A percentile compares a stretch with the other conserved stretches of the same genome.
Evolutionary conservation across 495 filamentous ascomycete species (phyloP).

Genomic region (Usnea hakonensis): DNA sequence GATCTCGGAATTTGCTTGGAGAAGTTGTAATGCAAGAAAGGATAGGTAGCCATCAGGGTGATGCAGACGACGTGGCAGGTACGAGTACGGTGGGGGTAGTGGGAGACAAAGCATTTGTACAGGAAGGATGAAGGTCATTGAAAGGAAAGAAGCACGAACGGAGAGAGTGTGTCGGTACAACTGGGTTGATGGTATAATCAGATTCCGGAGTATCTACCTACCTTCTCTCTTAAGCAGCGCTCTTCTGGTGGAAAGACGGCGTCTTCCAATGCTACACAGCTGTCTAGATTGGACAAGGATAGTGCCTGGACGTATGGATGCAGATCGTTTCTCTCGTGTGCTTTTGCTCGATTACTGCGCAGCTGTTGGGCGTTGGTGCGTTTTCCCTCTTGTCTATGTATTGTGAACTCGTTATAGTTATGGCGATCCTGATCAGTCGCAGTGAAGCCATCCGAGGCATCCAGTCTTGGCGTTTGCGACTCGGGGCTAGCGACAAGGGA

Average conservation of each 20-base stretch:
- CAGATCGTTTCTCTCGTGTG: conserved; percentile 33
- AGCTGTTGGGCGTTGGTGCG: conserved; percentile 5
- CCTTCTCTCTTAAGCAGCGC: conserved; percentile 73
- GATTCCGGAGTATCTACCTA: conserved; percentile 41
- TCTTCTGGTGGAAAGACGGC: conserved; percentile 64
- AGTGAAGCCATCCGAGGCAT: conserved; percentile 3
- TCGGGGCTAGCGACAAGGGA: conserved; percentile 24
- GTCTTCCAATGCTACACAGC: conserved; percentile 68
- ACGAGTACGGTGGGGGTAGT: neutral
- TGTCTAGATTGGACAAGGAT: conserved; percentile 63
- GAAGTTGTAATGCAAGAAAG: neutral
- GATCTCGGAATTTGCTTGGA: neutral
- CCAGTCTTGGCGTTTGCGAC: conserved; percentile 17
- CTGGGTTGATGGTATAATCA: conserved; percentile 3
- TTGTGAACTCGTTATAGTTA: conserved; percentile 21
- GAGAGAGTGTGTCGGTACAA: neutral
- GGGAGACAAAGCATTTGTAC: neutral
- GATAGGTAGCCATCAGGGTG: neutral
- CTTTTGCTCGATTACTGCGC: conserved; percentile 1
- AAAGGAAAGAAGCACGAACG: neutral
- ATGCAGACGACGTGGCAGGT: neutral
- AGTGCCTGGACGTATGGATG: conserved; percentile 68
- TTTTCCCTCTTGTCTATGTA: conserved; percentile 17
- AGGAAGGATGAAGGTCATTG: neutral
- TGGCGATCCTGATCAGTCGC: conserved; percentile 7